Evolutionary conservation across 202 grass and related monocot species (phyloP), one percentile per base, ranked within the genome.

Genomic region (Saccharum hybrid): DNA sequence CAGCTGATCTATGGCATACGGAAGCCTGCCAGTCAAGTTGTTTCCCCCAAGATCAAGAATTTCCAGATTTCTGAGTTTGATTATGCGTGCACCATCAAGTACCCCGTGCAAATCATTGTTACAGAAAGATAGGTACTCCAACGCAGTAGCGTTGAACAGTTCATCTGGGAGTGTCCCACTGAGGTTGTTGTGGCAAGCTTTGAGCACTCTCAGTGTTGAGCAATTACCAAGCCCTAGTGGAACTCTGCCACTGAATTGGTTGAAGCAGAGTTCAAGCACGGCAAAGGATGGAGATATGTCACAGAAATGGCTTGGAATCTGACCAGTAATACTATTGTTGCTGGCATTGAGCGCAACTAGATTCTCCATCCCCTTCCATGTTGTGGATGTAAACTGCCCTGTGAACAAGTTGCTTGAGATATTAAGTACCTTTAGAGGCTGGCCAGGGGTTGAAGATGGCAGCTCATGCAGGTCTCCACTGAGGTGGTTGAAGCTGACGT

Each of bases 311-410:
- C 6, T 52, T 18, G 87, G 81, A 2, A 85, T 51, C 9, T 10
- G 3, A 10, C 90, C 90, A 1, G 16, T 82, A 13, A 92, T 77
- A 37, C 85, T 85, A 12, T 93, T 93, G 39, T 70, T 87, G 39
- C 87, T 93, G 11, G 62, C 73, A 13, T 90, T 82, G 12, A 89
- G 82, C 8, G 56, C 51, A 0, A 61, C 16, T 34, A 88, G 49
- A 28, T 43, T 78, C 1, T 46, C 1, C 74, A 39, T 85, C 26
- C 26, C 26, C 26, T 26, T 26, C 26, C 26, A 26, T 26, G 26
- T 26, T 26, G 26, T 26, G 26, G 26, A 26, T 26, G 26, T 26
- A 26, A 26, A 26, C 26, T 26, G 26, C 26, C 26, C 26, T 26
- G 26, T 26, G 26, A 26, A 26, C 26, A 26, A 26, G 26, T 26